Evolutionary conservation across 2,329 filamentous ascomycete species (phyloP), one percentile per base, ranked within the genome.

Genomic region (Meredithiella fracta): DNA sequence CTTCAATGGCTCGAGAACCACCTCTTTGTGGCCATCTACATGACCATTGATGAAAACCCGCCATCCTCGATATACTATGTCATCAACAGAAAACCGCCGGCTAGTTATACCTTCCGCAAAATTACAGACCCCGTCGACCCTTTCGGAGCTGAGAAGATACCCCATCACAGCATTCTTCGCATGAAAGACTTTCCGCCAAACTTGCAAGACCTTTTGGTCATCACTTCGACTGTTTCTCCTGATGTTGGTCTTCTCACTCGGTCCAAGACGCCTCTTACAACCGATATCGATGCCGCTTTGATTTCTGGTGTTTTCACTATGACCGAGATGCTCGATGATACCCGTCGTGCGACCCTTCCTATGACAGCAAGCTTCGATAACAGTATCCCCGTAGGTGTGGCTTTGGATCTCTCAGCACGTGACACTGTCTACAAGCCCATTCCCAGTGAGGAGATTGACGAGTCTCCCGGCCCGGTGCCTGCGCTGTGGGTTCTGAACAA

Each of bases 1-100:
- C 75, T 98, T 42, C 76, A 77, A 38, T 98, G 94, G 92, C 75
- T 97, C 20, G 86, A 92, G 64, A 95, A 92, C 62, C 72, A 94
- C 62, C 71, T 91, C 1, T 94, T 96, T 65, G 73, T 97, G 47
- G 75, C 83, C 56, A 78, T 92, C 22, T 84, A 96, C 67, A 87
- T 85, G n/a, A 71, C 76, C 29, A 76, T 75, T 59, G 73, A 75
- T 56, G 76, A 77, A 40, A 72, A 74, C 25, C 72, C 74, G 7
- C 78, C 81, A 4, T 69, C 77, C 25, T 88, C 86, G 0, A 74
- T 77, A n/a, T 94, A 89, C 64, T 83, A 94, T 65, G 73, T 94
- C 55, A 81, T 95, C 57, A 84, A 80, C 4, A 79, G 87, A 59
- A 74, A 84, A 61, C 75, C 63, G 64, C 73, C 64, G 60, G 75